Conservation (phyloP, 1,284 basidiomycete genomes). For the Cerrena zonata region DNA sequence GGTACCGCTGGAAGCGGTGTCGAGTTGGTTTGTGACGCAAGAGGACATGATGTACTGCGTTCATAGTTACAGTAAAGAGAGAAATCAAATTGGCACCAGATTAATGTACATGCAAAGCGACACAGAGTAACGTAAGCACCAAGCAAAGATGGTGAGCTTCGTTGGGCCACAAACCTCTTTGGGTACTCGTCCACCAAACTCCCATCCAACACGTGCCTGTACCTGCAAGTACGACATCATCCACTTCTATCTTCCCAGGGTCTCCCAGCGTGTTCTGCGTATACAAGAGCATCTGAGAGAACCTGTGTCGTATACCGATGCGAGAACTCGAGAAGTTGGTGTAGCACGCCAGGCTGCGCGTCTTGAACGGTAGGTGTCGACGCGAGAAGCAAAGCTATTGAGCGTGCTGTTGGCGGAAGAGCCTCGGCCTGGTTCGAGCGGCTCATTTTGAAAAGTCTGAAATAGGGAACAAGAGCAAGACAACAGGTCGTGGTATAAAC, state of each 20-base stretch:
- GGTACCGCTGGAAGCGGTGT: slow-evolving; percentile 85
- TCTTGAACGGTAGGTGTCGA: slow-evolving; percentile 91
- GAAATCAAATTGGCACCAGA: background rate
- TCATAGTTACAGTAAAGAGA: slow-evolving; percentile 1
- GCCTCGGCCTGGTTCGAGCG: slow-evolving; percentile 53
- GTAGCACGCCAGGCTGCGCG: slow-evolving; percentile 87
- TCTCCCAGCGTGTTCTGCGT: slow-evolving; percentile 87
- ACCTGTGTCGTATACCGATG: slow-evolving; percentile 93
- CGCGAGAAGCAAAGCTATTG: slow-evolving; percentile 88
- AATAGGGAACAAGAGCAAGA: background rate
- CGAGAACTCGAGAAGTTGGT: slow-evolving; percentile 93
- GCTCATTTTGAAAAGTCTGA: slow-evolving; percentile 41
- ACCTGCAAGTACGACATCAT: slow-evolving; percentile 89
- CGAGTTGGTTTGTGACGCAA: slow-evolving; percentile 88
- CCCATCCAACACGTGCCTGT: slow-evolving; percentile 89
- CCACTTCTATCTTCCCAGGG: slow-evolving; percentile 78
- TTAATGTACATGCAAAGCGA: background rate
- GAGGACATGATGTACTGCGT: slow-evolving; percentile 77
- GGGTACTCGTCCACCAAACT: slow-evolving; percentile 87
- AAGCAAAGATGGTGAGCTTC: background rate
- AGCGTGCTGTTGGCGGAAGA: slow-evolving; percentile 83
- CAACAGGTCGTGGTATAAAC: background rate
- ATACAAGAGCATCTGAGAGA: slow-evolving; percentile 83
- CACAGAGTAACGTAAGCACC: background rate
- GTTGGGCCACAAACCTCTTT: slow-evolving; percentile 71